Base-by-base conservation (phyloP, 352 stramenopile genomes). In the Phytophthora capsici region DNA sequence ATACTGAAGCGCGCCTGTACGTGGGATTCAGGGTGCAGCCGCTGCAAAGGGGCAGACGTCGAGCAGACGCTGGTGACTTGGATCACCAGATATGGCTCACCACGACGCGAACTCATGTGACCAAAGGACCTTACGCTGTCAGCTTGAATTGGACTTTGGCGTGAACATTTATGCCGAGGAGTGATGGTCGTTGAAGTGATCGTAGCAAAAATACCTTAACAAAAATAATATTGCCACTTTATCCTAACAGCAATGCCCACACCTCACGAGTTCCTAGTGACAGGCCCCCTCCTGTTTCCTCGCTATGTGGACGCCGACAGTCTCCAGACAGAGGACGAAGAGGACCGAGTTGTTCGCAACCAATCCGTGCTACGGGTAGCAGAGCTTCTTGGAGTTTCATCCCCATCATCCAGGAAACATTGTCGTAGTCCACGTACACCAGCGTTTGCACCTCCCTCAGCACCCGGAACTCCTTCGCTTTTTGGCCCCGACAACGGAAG, bases 231-330 rank as follows among this genome's bases (percentile, higher is more conserved):
- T 17, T 20, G 17, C 16, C 50, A 57, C 19, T 57, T 32, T 23
- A 22, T 32, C 25, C 14, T 30, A n/a, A n/a, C n/a, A n/a, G n/a
- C 14, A 9, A 65, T 69, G 61, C 61, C 54, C 5, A 48, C 45
- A 23, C 54, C 25, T 32, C 37, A 64, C 12, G 37, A 59, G 5
- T 30, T 65, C 20, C 32, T 26, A 2, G 43, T 17, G 23, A 5
- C 28, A 7, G 30, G 28, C 6, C 32, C 55, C 17, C 65, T 61
- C 19, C 40, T 64, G 7, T 73, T 73, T 25, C 53, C 53, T 54
- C 65, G 59, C 34, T 51, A 69, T 38, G 65, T 73, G 59, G 65
- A 73, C 46, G 59, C 63, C n/a, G 63, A 71, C 63, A 62, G 37
- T 52, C 25, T 62, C 26, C 23, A 47, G 23, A 32, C 40, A 14